Evolutionary conservation across 176 grass and related monocot species (phyloP).

Genomic region (Aegilops umbellulata): DNA sequence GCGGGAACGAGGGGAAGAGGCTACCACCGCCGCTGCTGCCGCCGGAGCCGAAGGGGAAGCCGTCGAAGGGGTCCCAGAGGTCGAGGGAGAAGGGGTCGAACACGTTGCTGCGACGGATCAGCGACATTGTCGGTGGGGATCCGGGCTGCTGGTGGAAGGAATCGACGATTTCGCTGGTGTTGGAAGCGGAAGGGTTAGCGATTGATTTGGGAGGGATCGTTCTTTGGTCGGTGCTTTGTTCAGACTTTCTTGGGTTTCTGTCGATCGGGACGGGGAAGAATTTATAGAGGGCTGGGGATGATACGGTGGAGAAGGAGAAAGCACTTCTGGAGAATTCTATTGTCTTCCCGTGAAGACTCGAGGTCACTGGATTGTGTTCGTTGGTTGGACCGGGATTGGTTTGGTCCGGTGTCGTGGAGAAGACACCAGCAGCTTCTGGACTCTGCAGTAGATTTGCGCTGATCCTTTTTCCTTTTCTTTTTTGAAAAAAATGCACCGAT

Average conservation of each 20-base stretch:
- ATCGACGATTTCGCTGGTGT: no score
- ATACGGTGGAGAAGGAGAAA: no score
- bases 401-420: neutral
- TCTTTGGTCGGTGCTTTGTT: no score
- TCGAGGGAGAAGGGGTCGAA: conserved; percentile 38
- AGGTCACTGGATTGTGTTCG: neutral
- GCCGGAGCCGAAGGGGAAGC: conserved; percentile 53
- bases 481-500: no score
- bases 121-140: conserved; percentile 31
- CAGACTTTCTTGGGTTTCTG: no score
- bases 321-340: conserved; percentile 34
- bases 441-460: neutral
- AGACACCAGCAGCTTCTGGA: neutral
- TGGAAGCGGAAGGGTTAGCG: no score
- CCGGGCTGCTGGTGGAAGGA: no score
- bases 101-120: conserved; percentile 62
- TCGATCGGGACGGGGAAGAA: no score
- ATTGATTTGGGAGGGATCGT: neutral
- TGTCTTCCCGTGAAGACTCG: neutral
- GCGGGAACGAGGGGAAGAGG: neutral
- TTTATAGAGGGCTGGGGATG: no score
- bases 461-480: no score
- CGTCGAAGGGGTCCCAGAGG: conserved; percentile 36
- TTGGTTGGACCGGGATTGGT: neutral
- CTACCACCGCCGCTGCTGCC: neutral